Conservation (phyloP, 352 stramenopile species). For the Pythium sp. region DNA sequence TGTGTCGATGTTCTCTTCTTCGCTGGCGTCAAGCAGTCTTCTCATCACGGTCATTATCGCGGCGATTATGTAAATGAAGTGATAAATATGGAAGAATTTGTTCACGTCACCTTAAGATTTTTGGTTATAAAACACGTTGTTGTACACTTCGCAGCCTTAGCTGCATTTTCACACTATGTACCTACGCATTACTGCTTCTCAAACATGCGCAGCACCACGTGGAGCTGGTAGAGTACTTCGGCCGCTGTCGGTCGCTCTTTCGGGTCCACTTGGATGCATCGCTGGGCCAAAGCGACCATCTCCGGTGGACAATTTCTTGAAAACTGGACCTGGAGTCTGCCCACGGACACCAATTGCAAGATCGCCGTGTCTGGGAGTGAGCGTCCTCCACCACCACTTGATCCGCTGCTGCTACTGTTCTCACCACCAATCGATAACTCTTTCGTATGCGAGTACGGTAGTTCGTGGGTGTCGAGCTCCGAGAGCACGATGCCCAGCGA, state of each 20-base stretch:
- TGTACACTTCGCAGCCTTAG: neutral
- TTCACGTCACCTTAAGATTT: neutral
- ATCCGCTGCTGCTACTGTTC: neutral
- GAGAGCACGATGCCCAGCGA: constrained; percentile 82
- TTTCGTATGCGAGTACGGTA: constrained; percentile 31
- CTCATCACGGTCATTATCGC: neutral
- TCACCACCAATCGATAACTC: neutral
- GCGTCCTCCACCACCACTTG: constrained; percentile 14
- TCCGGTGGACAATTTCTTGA: constrained; percentile 9
- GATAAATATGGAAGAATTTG: neutral
- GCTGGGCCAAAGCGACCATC: constrained; percentile 11
- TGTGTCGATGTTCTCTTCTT: neutral
- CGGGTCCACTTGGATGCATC: constrained; percentile 14
- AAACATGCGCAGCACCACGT: constrained; percentile 14
- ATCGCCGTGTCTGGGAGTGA: constrained; percentile 27
- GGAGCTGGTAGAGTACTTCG: constrained; percentile 23
- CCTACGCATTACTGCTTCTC: constrained; percentile 7
- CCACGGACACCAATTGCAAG: constrained; percentile 28
- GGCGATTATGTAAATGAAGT: neutral
- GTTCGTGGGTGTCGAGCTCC: constrained; percentile 61
- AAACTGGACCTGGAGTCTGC: constrained; percentile 18
- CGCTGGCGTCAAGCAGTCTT: neutral
- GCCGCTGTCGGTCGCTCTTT: constrained; percentile 12
- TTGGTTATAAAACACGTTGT: neutral
- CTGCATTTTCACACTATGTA: neutral